Percentiles rank a stretch among this genome's conserved stretches.
Conservation (phyloP, 805 yeast genomes). For the Debaryomyces prosopidis region DNA sequence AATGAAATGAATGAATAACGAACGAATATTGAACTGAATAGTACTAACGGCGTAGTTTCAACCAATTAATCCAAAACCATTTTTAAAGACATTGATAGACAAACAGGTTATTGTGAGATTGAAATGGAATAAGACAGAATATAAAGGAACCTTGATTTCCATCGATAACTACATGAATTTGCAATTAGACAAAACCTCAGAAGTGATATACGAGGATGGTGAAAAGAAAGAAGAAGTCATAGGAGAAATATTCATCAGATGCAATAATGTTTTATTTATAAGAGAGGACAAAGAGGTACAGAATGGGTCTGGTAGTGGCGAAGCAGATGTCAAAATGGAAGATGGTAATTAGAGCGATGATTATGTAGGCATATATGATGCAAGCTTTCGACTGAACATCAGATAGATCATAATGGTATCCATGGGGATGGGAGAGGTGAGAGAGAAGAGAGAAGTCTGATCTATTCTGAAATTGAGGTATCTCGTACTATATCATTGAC, state of each 20-base stretch:
- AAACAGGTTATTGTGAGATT: conserved; percentile 72
- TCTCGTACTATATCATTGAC: too few species aligned
- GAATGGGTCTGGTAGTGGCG: background rate
- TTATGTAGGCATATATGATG: too few species aligned
- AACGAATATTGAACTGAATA: too few species aligned
- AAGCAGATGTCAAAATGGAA: conserved; percentile 2
- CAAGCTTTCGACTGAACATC: too few species aligned
- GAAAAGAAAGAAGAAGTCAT: conserved; percentile 35
- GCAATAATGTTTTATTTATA: conserved; percentile 86
- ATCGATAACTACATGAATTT: conserved; percentile 93
- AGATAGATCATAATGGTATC: too few species aligned
- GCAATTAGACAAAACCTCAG: conserved; percentile 60
- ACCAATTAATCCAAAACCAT: conserved; percentile 91
- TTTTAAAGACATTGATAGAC: conserved; percentile 71
- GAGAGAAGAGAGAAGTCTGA: too few species aligned
- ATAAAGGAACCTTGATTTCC: conserved; percentile 72
- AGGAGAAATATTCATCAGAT: conserved; percentile 83
- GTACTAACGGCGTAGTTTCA: conserved; percentile 30
- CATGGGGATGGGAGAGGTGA: too few species aligned
- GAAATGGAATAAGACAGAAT: conserved; percentile 90
- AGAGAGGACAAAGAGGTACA: conserved; percentile 35
- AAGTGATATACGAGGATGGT: conserved; percentile 48
- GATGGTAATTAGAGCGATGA: background rate
- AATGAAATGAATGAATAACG: too few species aligned
- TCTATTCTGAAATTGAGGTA: too few species aligned